Evolutionary conservation across 768 basidiomycete genomes (phyloP), one percentile per base, ranked within the genome.

Genomic region (Termitomyces sp.): DNA sequence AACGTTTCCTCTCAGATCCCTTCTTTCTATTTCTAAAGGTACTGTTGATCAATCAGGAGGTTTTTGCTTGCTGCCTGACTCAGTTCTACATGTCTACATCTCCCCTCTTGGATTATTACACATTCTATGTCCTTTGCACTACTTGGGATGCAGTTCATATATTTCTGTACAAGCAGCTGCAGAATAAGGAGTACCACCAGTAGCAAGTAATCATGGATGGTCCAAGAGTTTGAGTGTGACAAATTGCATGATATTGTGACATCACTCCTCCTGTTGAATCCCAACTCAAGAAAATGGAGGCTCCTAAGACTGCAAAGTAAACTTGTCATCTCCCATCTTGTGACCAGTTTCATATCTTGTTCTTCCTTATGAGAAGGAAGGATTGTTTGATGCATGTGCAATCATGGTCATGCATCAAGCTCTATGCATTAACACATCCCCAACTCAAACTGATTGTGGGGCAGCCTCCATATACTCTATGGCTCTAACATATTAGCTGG

Each of bases 31-130:
- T 21, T 54, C 10, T 45, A 17, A 42, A 11, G 8, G 7, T 28
- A 19, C 21, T 14, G 23, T 64, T 51, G 48, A 45, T 61, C 58
- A 94, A 46, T 60, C 57, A 94, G 92, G 87, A 90, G 69, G 76
- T 84, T 34, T 94, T 94, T 68, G 76, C 84, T 34, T 87, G 84
- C 37, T 86, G 94, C 17, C 76, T 95, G 17, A 71, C 78, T 39
- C 79, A 84, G 52, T 96, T 93, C 68, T 92, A 94, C 64, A 74
- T 78, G 3, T 82, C 86, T 12, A 96, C 93, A 1, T 83, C 87
- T 3, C 91, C 94, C 6, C 76, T 96, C n/a, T 73, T 96, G 16
- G 73, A 78, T 17, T 88, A 93, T 70, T 95, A 87, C 69, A 59
- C 51, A n/a, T n/a, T n/a, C n/a, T n/a, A n/a, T n/a, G n/a, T n/a